Conservation (phyloP, 1,284 basidiomycete genomes). For the Trichosporon sp. region DNA sequence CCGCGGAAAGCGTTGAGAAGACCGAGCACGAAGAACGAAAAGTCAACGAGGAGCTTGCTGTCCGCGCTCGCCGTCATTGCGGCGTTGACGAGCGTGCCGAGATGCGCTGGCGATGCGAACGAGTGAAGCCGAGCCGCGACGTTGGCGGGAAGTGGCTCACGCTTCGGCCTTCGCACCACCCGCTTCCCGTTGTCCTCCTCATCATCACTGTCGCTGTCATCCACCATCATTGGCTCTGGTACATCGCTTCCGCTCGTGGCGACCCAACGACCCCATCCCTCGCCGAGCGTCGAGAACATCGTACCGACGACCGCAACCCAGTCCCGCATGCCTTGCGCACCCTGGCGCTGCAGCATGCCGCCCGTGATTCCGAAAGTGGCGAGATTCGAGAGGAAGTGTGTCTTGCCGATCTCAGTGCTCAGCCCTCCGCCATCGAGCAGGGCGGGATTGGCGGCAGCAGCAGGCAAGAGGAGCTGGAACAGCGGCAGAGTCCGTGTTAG, state of each 20-base stretch:
- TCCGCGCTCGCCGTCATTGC: slow-evolving; percentile 11
- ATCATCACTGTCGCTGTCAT: slow-evolving; percentile 21
- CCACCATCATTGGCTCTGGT: neutral
- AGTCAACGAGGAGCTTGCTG: slow-evolving; percentile 22
- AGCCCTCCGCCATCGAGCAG: slow-evolving; percentile 28
- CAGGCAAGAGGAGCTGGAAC: slow-evolving; percentile 37
- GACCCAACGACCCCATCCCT: slow-evolving; percentile 44
- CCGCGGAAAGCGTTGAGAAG: slow-evolving; percentile 51
- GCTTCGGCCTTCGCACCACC: neutral
- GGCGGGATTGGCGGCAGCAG: slow-evolving; percentile 20
- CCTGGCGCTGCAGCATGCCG: slow-evolving; percentile 33
- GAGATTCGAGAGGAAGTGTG: slow-evolving; percentile 46
- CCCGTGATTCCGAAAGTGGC: slow-evolving; percentile 45
- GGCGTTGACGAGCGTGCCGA: slow-evolving; percentile 14
- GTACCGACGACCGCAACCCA: slow-evolving; percentile 40
- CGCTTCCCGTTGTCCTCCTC: slow-evolving; percentile 13
- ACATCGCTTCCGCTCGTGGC: slow-evolving; percentile 19
- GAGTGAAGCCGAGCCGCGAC: slow-evolving; percentile 32
- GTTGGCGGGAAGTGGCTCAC: slow-evolving; percentile 21
- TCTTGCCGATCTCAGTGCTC: slow-evolving; percentile 35
- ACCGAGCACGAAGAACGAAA: slow-evolving; percentile 39
- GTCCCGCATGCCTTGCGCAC: slow-evolving; percentile 19
- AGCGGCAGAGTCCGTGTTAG: slow-evolving; percentile 38
- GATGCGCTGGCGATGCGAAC: slow-evolving; percentile 32
- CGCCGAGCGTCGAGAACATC: slow-evolving; percentile 27